Conservation (phyloP, 495 filamentous ascomycete genomes). For the Letharia lupina region DNA sequence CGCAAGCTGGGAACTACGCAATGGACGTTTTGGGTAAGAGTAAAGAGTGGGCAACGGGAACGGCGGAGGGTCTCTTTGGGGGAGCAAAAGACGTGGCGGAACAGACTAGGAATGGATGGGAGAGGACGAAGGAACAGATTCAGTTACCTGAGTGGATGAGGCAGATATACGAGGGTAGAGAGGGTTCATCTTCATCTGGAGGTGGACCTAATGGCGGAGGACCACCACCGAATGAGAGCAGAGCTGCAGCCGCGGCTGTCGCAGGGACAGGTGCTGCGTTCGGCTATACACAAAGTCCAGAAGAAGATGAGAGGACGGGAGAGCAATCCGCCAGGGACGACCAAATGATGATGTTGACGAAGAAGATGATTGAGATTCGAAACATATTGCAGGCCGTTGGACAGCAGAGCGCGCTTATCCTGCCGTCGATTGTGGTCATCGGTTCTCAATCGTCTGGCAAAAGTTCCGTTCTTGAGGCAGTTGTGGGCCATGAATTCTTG, state of each 20-base stretch:
- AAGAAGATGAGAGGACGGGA: constrained; percentile 57
- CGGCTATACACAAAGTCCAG: constrained; percentile 62
- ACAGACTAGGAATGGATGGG: constrained; percentile 73
- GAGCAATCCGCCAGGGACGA: constrained; percentile 73
- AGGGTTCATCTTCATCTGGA: constrained; percentile 30
- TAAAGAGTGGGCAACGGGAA: constrained; percentile 55
- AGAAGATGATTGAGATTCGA: constrained; percentile 98
- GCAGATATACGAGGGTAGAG: constrained; percentile 53
- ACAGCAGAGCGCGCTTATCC: constrained; percentile 74
- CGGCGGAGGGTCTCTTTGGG: constrained; percentile 57
- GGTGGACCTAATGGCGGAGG: constrained; percentile 37
- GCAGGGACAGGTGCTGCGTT: constrained; percentile 66
- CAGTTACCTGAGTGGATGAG: constrained; percentile 82
- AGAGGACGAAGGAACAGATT: constrained; percentile 68
- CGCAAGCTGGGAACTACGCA: constrained; percentile 85
- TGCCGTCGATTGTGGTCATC: constrained; percentile 97
- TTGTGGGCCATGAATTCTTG: constrained; percentile 96
- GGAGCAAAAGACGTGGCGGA: constrained; percentile 64
- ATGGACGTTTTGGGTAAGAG: constrained; percentile 67
- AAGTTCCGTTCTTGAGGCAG: constrained; percentile 92
- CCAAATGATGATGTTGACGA: constrained; percentile 98
- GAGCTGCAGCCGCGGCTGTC: constrained; percentile 43
- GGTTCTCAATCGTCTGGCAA: constrained; percentile 98
- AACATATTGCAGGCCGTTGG: constrained; percentile 84
- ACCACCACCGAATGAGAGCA: constrained; percentile 55